Evolutionary conservation across 2,329 filamentous ascomycete species (phyloP), one percentile per base, ranked within the genome.

Genomic region (Parastagonospora avenae): DNA sequence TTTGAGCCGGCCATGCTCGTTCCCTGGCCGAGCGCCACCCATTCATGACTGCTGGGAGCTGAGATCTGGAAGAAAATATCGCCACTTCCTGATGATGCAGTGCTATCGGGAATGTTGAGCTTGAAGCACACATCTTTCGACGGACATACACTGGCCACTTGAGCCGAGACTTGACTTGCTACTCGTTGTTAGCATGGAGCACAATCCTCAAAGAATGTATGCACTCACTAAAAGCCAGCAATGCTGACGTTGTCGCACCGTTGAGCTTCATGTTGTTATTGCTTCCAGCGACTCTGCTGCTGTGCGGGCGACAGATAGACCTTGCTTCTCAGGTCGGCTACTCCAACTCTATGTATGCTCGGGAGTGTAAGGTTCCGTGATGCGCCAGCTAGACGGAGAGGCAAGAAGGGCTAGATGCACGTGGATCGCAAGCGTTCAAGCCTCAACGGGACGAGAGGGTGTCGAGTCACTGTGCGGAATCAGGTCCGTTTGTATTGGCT

Each of bases 11-110:
- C 57, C 84, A 86, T 86, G 15, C 66, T 56, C 2, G 59, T 72
- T 24, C 84, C 84, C 63, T 85, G 82, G 7, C 82, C 84, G 3
- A 86, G 66, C 3, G 76, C 80, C 30, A 84, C 76, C 80, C 81
- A 86, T 68, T 78, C 68, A 62, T 82, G 78, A 5, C 66, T 74
- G 35, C 76, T 77, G 2, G 84, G 82, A 2, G 80, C 81, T 39
- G 76, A 78, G 42, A 86, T 76, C 51, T 84, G 82, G 61, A 86
- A 80, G 68, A 78, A 86, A 45, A 86, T 80, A 52, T 84, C 80
- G 16, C 83, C 82, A 30, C 60, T 74, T 10, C 79, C 79, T 15
- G 77, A 79, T 2, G 74, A 76, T 1, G 79, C 79, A 4, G 82
- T 84, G 27, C 71, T 66, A 19, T 77, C 67, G 2, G 84, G 83